Evolutionary conservation across 169 alveolate genomes (phyloP).

Genomic region (Ichthyophthirius multifiliis): DNA sequence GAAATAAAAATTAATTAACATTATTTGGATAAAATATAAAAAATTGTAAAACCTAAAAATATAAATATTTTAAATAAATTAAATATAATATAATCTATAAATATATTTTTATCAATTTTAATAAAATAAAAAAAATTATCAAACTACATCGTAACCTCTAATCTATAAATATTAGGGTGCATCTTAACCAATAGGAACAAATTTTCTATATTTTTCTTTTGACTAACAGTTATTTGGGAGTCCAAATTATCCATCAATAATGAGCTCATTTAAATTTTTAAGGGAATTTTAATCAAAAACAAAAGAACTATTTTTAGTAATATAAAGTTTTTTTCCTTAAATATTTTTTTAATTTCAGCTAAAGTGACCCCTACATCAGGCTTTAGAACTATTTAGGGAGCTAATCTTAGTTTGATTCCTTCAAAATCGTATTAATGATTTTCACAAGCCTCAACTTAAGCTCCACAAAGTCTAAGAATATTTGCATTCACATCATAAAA

Average conservation of each 20-base stretch:
- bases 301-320: constrained; percentile 51
- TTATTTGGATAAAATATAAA: no score
- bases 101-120: no score
- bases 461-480: constrained; percentile 70
- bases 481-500: constrained; percentile 66
- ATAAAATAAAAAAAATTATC: neutral
- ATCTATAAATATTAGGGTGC: neutral
- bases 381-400: constrained; percentile 80
- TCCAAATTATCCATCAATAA: constrained; percentile 52
- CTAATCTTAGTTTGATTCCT: constrained; percentile 72
- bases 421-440: constrained; percentile 38
- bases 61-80: no score
- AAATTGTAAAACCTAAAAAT: no score
- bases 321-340: constrained; percentile 41
- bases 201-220: neutral
- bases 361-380: constrained; percentile 83
- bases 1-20: no score
- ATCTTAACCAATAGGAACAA: neutral
- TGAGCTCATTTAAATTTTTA: constrained; percentile 27
- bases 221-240: constrained; percentile 20
- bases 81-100: no score
- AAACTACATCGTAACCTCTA: constrained; percentile 3
- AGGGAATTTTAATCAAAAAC: constrained; percentile 39
- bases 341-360: constrained; percentile 70
- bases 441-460: constrained; percentile 39